These are phyloP conservation scores for Chalara sp. DNA, from an alignment of 2,329 filamentous ascomycete genomes.

Conservation along the genomic window DNA sequence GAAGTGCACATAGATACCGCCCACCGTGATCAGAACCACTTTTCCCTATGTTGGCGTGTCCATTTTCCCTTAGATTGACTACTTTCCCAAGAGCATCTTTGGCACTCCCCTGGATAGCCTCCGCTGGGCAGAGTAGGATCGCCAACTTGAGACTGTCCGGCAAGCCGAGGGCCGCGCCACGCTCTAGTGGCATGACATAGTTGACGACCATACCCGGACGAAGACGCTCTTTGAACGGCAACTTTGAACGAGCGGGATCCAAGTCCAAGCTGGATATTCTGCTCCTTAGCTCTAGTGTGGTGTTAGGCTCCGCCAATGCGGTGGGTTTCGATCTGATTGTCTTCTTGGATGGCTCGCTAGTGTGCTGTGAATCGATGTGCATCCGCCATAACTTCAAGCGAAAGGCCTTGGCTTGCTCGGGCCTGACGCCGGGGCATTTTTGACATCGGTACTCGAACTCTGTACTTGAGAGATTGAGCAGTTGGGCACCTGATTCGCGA, in stretches of 20 bases:
- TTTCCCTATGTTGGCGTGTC: constrained; percentile 8
- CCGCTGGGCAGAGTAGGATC: neutral
- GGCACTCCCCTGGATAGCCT: neutral
- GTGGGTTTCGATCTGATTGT: constrained; percentile 21
- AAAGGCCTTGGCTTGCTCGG: constrained; percentile 31
- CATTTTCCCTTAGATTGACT: constrained; percentile 4
- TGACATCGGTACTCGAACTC: constrained; percentile 34
- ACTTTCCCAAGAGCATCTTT: neutral
- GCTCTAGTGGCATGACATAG: constrained; percentile 15
- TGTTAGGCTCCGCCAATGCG: neutral
- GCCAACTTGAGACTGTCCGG: neutral
- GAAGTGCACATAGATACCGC: constrained; percentile 31
- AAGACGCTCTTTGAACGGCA: constrained; percentile 31
- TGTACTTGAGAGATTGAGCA: constrained; percentile 31
- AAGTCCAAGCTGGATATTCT: neutral
- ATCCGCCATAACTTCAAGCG: constrained; percentile 5
- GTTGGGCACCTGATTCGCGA: constrained; percentile 31
- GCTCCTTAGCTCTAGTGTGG: neutral
- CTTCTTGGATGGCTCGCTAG: neutral
- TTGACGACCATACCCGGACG: constrained; percentile 29
- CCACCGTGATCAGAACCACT: constrained; percentile 3
- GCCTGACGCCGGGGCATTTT: constrained; percentile 27
- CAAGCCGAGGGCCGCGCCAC: constrained; percentile 3
- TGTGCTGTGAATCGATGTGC: constrained; percentile 32
- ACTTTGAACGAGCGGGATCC: neutral